Base-by-base conservation (phyloP, 164 flowering plant genomes). In the Litsea cubeba region DNA sequence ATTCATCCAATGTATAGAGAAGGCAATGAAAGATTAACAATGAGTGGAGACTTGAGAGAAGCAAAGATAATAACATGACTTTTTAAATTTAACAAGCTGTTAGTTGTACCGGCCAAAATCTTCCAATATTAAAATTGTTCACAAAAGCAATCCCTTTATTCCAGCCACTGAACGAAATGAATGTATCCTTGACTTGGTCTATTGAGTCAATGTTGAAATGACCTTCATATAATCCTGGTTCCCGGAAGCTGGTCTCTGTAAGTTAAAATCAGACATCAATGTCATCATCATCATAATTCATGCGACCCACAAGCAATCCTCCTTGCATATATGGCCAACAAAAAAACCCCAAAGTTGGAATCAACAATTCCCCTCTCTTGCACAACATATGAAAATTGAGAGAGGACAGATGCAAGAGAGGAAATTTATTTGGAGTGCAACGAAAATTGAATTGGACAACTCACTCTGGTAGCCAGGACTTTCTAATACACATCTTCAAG, bases 31-130 rank as follows among this genome's bases (percentile, higher is more conserved):
- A 54, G 60, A 54, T 54, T 5, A 54, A 15, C 60, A 54, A 54
- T 54, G 20, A 11, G 25, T 1, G 51, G 54, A 5, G 0, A 72
- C 24, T 46, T 10, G 60, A 12, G 14, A 17, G 15, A 66, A 64
- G 46, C 46, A 6, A 7, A 40, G 1, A 40, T 40, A 40, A 40
- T 40, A 40, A 40, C 46, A 5, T 40, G 46, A 8, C 46, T 40
- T 1, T 7, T 18, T 18, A 58, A 70, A 54, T 11, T 26, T 17
- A 68, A 58, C 25, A 17, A 58, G 58, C 12, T 18, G 14, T 18
- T 40, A 63, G 49, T 73, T 20, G 82, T 84, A 95, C 98, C 85
- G 95, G 97, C 97, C 98, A 95, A 76, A 75, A 95, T 86, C 98
- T 86, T 81, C 98, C 98, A 18, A 95, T 62, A 75, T 92, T 95